These are phyloP conservation scores for Cylindricascospora bacillispora DNA, from an alignment of 1,139 yeast genomes.

Conservation along the genomic window DNA sequence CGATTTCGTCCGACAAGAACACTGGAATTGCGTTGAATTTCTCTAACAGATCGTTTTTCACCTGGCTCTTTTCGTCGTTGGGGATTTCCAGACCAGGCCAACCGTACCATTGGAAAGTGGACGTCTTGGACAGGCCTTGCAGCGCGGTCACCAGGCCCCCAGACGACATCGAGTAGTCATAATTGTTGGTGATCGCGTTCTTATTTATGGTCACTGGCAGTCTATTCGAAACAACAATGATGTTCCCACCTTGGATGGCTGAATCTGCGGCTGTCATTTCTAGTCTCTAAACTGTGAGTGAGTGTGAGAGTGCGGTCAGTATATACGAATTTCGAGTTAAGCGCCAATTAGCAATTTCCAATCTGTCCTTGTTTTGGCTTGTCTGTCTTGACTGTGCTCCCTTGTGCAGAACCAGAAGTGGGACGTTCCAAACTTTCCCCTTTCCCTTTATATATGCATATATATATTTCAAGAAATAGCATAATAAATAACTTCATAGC, in stretches of 20 bases:
- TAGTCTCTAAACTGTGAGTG: neutral
- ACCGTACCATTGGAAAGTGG: constrained; percentile 94
- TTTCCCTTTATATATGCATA: too few species aligned
- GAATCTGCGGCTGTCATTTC: neutral
- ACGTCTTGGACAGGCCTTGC: constrained; percentile 75
- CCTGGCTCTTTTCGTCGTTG: constrained; percentile 54
- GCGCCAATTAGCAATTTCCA: too few species aligned
- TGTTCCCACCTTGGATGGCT: constrained; percentile 37
- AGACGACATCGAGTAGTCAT: constrained; percentile 77
- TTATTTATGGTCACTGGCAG: constrained; percentile 85
- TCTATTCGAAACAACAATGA: constrained; percentile 86
- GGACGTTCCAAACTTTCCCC: too few species aligned
- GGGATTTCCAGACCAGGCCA: constrained; percentile 96
- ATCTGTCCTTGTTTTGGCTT: too few species aligned
- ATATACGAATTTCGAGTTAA: too few species aligned
- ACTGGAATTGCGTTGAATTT: constrained; percentile 88
- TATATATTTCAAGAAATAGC: too few species aligned
- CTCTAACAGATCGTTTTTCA: constrained; percentile 55
- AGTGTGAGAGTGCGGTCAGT: too few species aligned
- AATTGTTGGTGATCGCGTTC: constrained; percentile 42
- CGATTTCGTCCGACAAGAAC: constrained; percentile 73
- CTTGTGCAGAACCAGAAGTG: too few species aligned
- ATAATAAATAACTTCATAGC: too few species aligned
- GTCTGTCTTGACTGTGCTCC: too few species aligned
- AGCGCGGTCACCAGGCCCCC: constrained; percentile 96